phyloP scores from a whole-genome alignment of 2,329 filamentous ascomycete genomes.

The Colletotrichum lini region DNA sequence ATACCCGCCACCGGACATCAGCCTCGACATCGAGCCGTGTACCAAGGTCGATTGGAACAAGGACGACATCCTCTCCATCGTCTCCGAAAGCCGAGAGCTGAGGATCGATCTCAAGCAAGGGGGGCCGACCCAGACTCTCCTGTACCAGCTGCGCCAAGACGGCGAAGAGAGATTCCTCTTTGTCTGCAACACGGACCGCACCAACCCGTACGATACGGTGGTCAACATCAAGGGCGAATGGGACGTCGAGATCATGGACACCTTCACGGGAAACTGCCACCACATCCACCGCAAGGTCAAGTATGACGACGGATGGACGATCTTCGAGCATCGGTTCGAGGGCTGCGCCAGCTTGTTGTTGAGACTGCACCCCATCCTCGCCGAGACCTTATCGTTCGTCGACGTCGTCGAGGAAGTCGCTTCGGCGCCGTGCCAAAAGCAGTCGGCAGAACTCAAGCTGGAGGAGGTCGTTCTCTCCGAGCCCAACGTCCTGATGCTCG shows the following conservation, averaged over 20 bases:
- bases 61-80: neutral
- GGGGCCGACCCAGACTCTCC: slow-evolving; percentile 41
- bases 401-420: neutral
- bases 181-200: slow-evolving; percentile 50
- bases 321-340: slow-evolving; percentile 47
- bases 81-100: slow-evolving; percentile 11
- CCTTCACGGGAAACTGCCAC: slow-evolving; percentile 45
- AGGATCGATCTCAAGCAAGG: slow-evolving; percentile 6
- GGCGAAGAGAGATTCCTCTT: slow-evolving; percentile 48
- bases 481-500: slow-evolving; percentile 50
- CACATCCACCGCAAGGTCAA: slow-evolving; percentile 20
- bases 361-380: slow-evolving; percentile 32
- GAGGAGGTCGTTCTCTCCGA: slow-evolving; percentile 45
- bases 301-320: slow-evolving; percentile 44
- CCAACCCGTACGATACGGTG: slow-evolving; percentile 40
- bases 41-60: slow-evolving; percentile 15
- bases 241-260: slow-evolving; percentile 48
- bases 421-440: neutral
- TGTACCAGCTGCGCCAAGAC: slow-evolving; percentile 52
- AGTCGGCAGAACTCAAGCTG: slow-evolving; percentile 22
- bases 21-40: slow-evolving; percentile 3
- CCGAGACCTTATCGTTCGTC: slow-evolving; percentile 11
- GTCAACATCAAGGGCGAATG: slow-evolving; percentile 47
- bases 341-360: slow-evolving; percentile 50
- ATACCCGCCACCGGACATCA: neutral